Base-by-base conservation (phyloP, 352 stramenopile species). In the Phytopythium mirpurense region DNA sequence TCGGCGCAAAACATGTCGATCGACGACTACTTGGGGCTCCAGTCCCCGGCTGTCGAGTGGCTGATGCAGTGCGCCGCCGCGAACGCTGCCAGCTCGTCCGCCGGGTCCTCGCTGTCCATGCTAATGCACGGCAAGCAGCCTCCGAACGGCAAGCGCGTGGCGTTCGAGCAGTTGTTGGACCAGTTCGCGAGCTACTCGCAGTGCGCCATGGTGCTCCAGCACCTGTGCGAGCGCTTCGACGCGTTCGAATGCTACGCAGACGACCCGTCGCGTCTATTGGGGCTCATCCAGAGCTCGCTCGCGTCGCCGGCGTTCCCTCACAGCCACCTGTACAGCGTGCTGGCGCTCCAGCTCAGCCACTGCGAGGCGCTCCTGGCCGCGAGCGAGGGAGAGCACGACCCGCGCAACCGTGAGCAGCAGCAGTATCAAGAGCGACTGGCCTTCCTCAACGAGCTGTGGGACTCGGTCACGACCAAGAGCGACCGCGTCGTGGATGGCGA, bases 141-240 rank as follows among this genome's bases (percentile, higher is more conserved):
- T 38, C 45, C 27, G 5, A 61, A 41, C 27, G 45, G 62, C 29
- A 69, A 51, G 29, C 62, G 67, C 15, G 65, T 77, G 9, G 69
- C 76, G 1, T 90, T 90, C 35, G 75, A 89, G 24, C 64, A 70
- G 16, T 53, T 96, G 7, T 24, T 96, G 37, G 70, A 73, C 6
- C 83, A 96, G 44, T 96, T 94, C 53, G 74, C 82, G 26, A 68
- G 94, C 41, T 92, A 88, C 57, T 88, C 72, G 6, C 74, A 84
- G 46, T 93, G 83, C 56, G 82, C 86, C n/a, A 96, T 96, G 84
- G 80, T 96, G 37, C 68, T 97, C 1, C 86, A 91, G 54, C 86
- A 96, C 53, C 65, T 97, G 10, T 83, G 85, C 19, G 73, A 90
- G 38, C 67, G 68, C 23, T 96, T 97, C 63, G 67, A 74, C 15